phyloP scores from a whole-genome alignment of 2,329 filamentous ascomycete genomes.

The Alternaria conjuncta region DNA sequence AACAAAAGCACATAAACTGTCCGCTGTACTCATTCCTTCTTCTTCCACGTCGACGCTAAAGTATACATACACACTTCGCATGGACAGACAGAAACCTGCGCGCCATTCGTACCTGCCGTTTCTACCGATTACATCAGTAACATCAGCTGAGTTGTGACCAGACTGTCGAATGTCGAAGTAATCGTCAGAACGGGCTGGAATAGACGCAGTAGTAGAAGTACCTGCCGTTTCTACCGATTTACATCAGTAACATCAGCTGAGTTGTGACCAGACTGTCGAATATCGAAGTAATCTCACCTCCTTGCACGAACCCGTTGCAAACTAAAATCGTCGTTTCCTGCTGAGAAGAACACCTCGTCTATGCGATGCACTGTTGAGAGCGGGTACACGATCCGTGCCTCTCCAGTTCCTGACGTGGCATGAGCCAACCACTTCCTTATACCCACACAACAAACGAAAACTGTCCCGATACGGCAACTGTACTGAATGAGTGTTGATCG shows the following conservation, averaged over 20 bases:
- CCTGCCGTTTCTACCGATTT: neutral
- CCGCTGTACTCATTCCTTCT: neutral
- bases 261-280: neutral
- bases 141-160: neutral
- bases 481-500: slow-evolving; percentile 5
- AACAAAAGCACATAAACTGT: neutral
- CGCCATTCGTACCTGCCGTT: neutral
- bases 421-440: neutral
- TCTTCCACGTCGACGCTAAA: neutral
- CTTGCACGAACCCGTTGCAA: neutral
- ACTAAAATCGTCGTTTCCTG: neutral
- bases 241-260: neutral
- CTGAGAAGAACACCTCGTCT: neutral
- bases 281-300: neutral
- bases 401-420: neutral
- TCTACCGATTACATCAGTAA: neutral
- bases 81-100: neutral
- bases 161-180: neutral
- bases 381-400: neutral
- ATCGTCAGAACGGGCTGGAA: too few relatives aligned
- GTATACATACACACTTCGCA: neutral
- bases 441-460: neutral
- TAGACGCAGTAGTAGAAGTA: neutral
- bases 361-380: neutral
- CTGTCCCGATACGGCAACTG: slow-evolving; percentile 7